phyloP scores from a whole-genome alignment of 768 basidiomycete species.

The button mushroom (Agaricus bisporus) region DNA sequence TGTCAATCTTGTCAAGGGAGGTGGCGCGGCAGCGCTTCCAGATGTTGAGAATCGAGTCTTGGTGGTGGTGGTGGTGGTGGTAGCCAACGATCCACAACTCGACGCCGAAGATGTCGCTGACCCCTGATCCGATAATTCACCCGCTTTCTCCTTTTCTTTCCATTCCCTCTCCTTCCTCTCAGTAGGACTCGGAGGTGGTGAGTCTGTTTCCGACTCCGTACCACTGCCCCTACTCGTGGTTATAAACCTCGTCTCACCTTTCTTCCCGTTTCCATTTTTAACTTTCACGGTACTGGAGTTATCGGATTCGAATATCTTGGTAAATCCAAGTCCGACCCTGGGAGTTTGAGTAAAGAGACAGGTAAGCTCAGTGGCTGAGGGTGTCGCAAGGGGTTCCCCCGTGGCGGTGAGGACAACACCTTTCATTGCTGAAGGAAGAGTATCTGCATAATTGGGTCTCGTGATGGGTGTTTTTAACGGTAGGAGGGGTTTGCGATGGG shows the following conservation, averaged over 20 bases:
- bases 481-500: constrained; percentile 18
- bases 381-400: constrained; percentile 68
- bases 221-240: constrained; percentile 3
- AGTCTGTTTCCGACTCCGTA: constrained; percentile 23
- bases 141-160: constrained; percentile 16
- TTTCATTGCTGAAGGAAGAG: constrained; percentile 56
- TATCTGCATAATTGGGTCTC: constrained; percentile 28
- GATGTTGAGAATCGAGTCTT: background rate
- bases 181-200: constrained; percentile 43
- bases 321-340: constrained; percentile 66
- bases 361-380: constrained; percentile 58
- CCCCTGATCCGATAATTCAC: constrained; percentile 2
- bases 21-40: background rate
- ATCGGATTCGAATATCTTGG: constrained; percentile 72
- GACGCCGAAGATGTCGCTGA: constrained; percentile 12
- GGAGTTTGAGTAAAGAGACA: constrained; percentile 67
- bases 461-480: constrained; percentile 50
- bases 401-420: constrained; percentile 77
- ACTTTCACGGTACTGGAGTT: constrained; percentile 19
- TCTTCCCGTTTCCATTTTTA: background rate
- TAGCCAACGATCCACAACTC: background rate
- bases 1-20: constrained; percentile 4
- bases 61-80: too few relatives aligned
- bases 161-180: constrained; percentile 36
- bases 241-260: constrained; percentile 16